Conservation (phyloP, 306 rosid genomes). For the Glycine tomentella region DNA sequence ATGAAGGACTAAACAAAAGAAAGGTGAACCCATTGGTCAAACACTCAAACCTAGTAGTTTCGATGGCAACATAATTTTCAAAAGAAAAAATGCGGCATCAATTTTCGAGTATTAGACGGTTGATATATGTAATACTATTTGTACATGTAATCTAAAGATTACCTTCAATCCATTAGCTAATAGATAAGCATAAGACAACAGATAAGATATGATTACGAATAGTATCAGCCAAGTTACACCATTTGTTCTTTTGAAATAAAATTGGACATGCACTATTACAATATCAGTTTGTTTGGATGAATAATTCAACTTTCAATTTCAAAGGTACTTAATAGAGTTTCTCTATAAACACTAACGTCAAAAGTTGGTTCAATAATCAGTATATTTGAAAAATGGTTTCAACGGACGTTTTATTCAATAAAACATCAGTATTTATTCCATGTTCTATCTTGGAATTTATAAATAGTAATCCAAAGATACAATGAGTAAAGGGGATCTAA, state of each 20-base stretch:
- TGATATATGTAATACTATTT: not conserved
- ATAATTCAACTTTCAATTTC: not conserved
- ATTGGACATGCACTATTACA: not conserved
- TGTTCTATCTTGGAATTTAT: too few species aligned
- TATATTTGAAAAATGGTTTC: not conserved
- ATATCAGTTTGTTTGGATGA: not conserved
- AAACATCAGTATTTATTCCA: too few species aligned
- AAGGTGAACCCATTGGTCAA: not conserved
- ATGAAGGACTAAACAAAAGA: not conserved
- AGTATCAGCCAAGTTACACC: not conserved
- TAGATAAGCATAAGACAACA: too few species aligned
- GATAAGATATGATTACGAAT: not conserved
- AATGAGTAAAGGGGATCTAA: too few species aligned
- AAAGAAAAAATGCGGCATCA: too few species aligned
- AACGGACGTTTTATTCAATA: not conserved
- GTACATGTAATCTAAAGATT: not conserved
- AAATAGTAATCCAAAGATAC: not conserved
- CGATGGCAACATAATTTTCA: too few species aligned
- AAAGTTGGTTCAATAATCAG: not conserved
- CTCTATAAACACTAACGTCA: not conserved
- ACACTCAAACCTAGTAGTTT: too few species aligned
- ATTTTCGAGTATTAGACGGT: not conserved
- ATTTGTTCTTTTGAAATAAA: not conserved
- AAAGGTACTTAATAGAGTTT: not conserved
- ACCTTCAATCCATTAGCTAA: not conserved